Evolutionary conservation across 306 rosid species (phyloP).

Genomic region (Rosa multiflora): DNA sequence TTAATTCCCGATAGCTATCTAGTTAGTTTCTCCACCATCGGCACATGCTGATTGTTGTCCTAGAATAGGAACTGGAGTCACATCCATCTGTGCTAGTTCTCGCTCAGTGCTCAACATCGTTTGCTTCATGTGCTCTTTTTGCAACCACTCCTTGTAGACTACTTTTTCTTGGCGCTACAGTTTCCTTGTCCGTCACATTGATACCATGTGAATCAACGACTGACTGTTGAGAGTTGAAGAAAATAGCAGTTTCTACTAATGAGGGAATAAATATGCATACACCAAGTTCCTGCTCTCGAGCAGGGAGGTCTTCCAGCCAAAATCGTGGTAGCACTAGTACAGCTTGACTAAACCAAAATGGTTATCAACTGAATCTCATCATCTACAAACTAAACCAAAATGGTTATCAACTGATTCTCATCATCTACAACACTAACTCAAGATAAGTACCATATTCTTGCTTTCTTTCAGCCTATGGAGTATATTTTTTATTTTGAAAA

Average conservation of each 20-base stretch:
- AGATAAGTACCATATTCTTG: neutral
- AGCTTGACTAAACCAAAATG: neutral
- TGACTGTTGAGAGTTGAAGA: neutral
- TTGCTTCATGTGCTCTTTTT: no score
- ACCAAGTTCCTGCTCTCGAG: no score
- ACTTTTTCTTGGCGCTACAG: no score
- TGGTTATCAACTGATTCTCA: neutral
- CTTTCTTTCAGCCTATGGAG: neutral
- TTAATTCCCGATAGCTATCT: no score
- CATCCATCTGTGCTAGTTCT: no score
- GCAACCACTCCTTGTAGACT: no score
- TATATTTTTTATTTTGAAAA: no score
- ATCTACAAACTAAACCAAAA: neutral
- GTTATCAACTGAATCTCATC: neutral
- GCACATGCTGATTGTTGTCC: no score
- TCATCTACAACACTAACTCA: neutral
- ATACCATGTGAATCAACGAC: neutral
- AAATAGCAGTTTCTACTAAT: neutral
- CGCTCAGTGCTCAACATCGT: no score
- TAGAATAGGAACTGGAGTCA: no score
- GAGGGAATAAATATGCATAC: neutral
- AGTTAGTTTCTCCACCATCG: no score
- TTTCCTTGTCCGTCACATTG: no score
- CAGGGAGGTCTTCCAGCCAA: neutral
- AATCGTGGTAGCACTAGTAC: neutral